Base-by-base conservation (phyloP, 75 land plant species). In the Selaginella moellendorffii region DNA sequence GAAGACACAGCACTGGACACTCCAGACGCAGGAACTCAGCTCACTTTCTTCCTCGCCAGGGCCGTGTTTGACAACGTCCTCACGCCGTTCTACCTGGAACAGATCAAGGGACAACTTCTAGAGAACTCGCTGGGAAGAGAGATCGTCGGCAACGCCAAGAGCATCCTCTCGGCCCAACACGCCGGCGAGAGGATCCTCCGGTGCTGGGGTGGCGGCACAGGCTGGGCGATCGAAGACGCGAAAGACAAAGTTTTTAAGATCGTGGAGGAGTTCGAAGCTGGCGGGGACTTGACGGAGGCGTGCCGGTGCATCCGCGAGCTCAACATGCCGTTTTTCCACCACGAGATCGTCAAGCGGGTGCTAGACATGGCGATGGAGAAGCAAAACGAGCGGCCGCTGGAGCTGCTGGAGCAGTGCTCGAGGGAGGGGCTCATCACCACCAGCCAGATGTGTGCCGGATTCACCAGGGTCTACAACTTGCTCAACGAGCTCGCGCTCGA, bases 331-430 rank as follows among this genome's bases (percentile, higher is more conserved):
- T 90, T 90, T 69, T 90, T 90, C 79, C 86, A 84, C 66, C 97
- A 90, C 29, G 97, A 90, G 65, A 91, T 90, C 10, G 97, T 90
- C 54, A 90, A 90, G 80, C 78, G 82, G 67, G 88, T 87, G 0
- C 56, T 91, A 27, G 84, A 87, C 14, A 91, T 91, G 97, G 95
- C 95, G 0, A 88, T 91, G 83, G 97, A 91, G 69, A 91, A 88
- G 81, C 69, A 88, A 71, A 88, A 88, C 52, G 78, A 71, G 26
- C 72, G 79, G 66, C 54, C 83, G 27, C 74, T 91, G 30, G 70
- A 72, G 25, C 68, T 88, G 31, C 76, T 91, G 26, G 80, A 83
- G 72, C 86, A 83, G 31, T 79, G 90, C 51, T 81, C 87, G 46
- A 67, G 73, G 52, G 97, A 88, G 67, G 97, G 97, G 18, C 70